These are phyloP conservation scores for Cichorium intybus DNA, from an alignment of 140 eudicot species.

Conservation along the genomic window DNA sequence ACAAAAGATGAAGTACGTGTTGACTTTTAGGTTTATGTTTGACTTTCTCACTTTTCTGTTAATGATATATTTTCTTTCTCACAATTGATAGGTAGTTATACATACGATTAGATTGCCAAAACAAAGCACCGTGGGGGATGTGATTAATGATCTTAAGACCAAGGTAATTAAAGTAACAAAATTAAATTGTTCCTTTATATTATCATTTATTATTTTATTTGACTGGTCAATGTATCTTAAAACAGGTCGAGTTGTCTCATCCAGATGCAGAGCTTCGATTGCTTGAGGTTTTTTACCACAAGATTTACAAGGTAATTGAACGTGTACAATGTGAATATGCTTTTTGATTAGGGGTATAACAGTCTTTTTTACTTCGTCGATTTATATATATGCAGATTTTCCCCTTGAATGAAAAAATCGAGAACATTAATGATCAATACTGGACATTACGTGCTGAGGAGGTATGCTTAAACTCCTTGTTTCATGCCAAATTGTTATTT, in stretches of 20 bases:
- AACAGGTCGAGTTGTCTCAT: conserved; percentile 77
- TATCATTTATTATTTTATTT: neutral
- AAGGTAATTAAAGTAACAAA: conserved; percentile 44
- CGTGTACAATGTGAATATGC: neutral
- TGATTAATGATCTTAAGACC: conserved; percentile 65
- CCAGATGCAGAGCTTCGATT: conserved; percentile 78
- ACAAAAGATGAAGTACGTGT: conserved; percentile 76
- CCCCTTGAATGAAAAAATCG: conserved; percentile 76
- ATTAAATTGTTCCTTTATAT: neutral
- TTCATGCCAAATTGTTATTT: neutral
- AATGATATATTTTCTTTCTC: neutral
- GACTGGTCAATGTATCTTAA: conserved; percentile 16
- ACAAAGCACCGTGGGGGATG: conserved; percentile 89
- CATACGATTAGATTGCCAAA: conserved; percentile 84
- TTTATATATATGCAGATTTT: conserved; percentile 52
- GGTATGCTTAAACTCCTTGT: conserved; percentile 32
- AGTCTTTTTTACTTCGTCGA: neutral
- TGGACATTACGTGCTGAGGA: conserved; percentile 98
- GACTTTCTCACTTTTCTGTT: conserved; percentile 8
- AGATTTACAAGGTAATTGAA: conserved; percentile 75
- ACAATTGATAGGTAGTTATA: conserved; percentile 50
- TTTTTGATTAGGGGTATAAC: neutral
- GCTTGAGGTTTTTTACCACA: conserved; percentile 88
- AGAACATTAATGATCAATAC: conserved; percentile 88
- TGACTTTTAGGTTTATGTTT: neutral